Conservation (phyloP, 2,329 filamentous ascomycete genomes). For the Epicoccum sorghinum region DNA sequence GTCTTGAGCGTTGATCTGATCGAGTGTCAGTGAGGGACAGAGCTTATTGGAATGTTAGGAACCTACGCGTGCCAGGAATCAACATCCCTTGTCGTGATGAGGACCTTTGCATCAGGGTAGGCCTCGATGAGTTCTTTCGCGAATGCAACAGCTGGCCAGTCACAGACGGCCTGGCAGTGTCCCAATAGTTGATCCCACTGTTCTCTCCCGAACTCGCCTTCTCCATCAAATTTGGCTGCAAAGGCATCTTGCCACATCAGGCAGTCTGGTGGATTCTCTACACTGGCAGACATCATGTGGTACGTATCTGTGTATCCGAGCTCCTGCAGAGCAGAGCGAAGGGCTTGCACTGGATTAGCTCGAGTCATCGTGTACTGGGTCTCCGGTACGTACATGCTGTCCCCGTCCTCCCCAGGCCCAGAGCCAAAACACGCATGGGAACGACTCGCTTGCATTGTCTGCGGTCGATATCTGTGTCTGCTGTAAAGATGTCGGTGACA, state of each 20-base stretch:
- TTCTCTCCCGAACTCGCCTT: slow-evolving; percentile 63
- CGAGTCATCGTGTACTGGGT: too few relatives aligned
- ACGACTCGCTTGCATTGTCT: slow-evolving; percentile 66
- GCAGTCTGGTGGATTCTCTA: slow-evolving; percentile 71
- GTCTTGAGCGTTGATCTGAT: slow-evolving; percentile 67
- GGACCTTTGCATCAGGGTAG: slow-evolving; percentile 45
- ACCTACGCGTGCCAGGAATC: slow-evolving; percentile 38
- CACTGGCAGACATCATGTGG: slow-evolving; percentile 65
- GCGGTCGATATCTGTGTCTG: slow-evolving; percentile 58
- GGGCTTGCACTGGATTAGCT: slow-evolving; percentile 24
- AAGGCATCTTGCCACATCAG: slow-evolving; percentile 75
- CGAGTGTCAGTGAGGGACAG: neutral
- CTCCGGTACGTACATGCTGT: slow-evolving; percentile 52
- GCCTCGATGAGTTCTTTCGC: slow-evolving; percentile 39
- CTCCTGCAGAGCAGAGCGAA: slow-evolving; percentile 68
- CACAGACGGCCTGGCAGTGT: slow-evolving; percentile 47
- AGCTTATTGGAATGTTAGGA: neutral
- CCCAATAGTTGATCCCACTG: slow-evolving; percentile 58
- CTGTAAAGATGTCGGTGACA: slow-evolving; percentile 20
- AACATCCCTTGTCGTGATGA: slow-evolving; percentile 35
- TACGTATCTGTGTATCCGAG: slow-evolving; percentile 60
- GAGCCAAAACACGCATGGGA: slow-evolving; percentile 74
- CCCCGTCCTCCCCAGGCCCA: slow-evolving; percentile 73
- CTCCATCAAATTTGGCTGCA: slow-evolving; percentile 65
- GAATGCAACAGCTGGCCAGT: slow-evolving; percentile 38